Evolutionary conservation across 768 basidiomycete genomes (phyloP).

Genomic region (Lentinula boryana): DNA sequence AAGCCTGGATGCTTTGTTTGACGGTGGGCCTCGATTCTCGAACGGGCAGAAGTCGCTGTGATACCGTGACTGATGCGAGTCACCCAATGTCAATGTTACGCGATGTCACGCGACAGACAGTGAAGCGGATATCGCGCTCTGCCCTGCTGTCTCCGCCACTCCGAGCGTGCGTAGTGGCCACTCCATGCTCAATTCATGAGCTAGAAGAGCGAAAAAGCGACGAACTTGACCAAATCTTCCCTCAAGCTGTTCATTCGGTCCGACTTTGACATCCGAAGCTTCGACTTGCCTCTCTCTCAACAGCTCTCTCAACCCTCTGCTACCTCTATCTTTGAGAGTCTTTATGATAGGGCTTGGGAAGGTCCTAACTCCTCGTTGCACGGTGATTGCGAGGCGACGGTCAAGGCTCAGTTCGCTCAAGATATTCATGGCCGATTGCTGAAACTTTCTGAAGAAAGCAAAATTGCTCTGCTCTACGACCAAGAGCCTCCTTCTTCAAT

Average conservation of each 20-base stretch:
- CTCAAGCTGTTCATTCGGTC: neutral
- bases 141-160: neutral
- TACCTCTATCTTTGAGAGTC: neutral
- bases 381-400: neutral
- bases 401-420: neutral
- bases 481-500: neutral
- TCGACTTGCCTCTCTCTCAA: too few relatives aligned
- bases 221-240: too few relatives aligned
- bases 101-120: too few relatives aligned
- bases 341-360: neutral
- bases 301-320: neutral
- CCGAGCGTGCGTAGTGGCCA: neutral
- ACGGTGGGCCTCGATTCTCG: too few relatives aligned
- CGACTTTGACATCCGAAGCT: neutral
- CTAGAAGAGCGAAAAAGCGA: neutral
- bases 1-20: too few relatives aligned
- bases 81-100: too few relatives aligned
- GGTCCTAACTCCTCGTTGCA: neutral
- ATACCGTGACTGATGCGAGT: too few relatives aligned
- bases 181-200: neutral
- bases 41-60: too few relatives aligned
- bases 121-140: neutral
- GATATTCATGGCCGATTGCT: neutral
- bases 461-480: neutral
- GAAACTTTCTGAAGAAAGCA: neutral